phyloP scores from a whole-genome alignment of 2,329 filamentous ascomycete species.

The Microsporum audouinii region DNA sequence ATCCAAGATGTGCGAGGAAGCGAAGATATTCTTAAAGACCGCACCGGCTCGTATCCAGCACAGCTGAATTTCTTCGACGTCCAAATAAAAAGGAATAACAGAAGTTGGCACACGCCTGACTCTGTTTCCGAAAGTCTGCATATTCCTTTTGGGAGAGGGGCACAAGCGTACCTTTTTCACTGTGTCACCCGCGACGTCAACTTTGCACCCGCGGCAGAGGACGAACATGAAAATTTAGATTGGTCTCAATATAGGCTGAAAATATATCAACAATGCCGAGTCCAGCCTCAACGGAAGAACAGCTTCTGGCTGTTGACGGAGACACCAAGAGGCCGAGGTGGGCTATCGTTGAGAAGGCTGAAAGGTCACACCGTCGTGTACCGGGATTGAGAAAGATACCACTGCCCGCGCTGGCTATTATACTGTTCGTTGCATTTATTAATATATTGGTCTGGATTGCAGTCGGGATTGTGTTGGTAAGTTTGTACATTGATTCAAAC shows the following conservation, averaged over 20 bases:
- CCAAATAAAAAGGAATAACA: background rate
- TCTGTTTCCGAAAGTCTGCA: background rate
- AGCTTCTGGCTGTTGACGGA: background rate
- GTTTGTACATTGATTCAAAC: slow-evolving; percentile 13
- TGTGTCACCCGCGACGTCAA: background rate
- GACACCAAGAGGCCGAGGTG: slow-evolving; percentile 9
- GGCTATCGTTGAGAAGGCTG: slow-evolving; percentile 29
- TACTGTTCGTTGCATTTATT: slow-evolving; percentile 41
- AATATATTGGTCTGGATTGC: slow-evolving; percentile 50
- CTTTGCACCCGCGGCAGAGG: background rate
- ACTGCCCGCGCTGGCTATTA: slow-evolving; percentile 46
- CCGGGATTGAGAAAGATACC: slow-evolving; percentile 48
- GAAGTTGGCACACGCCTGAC: background rate
- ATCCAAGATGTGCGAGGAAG: background rate
- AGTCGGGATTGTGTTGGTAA: slow-evolving; percentile 46
- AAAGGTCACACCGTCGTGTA: slow-evolving; percentile 39
- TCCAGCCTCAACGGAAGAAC: background rate
- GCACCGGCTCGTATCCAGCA: background rate
- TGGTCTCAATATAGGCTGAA: no score
- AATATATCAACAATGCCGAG: background rate
- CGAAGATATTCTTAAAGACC: background rate
- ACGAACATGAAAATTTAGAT: no score
- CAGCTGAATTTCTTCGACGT: background rate
- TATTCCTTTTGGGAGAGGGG: background rate
- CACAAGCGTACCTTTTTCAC: background rate